A percentile compares a stretch with the other conserved stretches of the same genome.
Evolutionary conservation across 2,329 filamentous ascomycete genomes (phyloP).

Genomic region (Beauveria caledonica): DNA sequence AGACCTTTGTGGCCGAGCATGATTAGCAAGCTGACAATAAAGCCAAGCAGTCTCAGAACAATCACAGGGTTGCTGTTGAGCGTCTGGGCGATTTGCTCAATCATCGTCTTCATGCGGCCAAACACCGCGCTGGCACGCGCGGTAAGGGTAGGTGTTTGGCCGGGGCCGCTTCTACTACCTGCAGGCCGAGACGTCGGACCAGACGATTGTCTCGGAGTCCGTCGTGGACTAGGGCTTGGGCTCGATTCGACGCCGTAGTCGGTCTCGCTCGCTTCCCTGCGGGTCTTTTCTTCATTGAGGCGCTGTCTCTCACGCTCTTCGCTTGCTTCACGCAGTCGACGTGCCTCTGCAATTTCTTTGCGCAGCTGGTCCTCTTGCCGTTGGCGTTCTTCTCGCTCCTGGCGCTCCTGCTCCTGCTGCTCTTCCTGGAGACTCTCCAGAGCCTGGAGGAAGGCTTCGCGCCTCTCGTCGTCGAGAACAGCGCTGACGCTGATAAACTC

Average conservation of each 20-base stretch:
- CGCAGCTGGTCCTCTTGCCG: slow-evolving; percentile 49
- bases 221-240: slow-evolving; percentile 15
- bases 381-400: slow-evolving; percentile 50
- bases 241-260: slow-evolving; percentile 62
- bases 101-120: slow-evolving; percentile 39
- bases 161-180: slow-evolving; percentile 19
- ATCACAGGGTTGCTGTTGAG: slow-evolving; percentile 50
- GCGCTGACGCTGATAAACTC: slow-evolving; percentile 85
- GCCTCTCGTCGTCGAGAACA: slow-evolving; percentile 83
- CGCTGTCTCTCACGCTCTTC: slow-evolving; percentile 46
- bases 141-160: slow-evolving; percentile 29
- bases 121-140: slow-evolving; percentile 45
- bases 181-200: slow-evolving; percentile 19
- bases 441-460: slow-evolving; percentile 81
- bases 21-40: slow-evolving; percentile 69
- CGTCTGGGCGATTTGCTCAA: slow-evolving; percentile 42
- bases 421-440: slow-evolving; percentile 79
- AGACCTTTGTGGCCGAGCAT: slow-evolving; percentile 68
- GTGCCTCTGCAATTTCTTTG: slow-evolving; percentile 49
- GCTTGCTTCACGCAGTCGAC: slow-evolving; percentile 48
- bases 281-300: slow-evolving; percentile 44
- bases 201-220: neutral
- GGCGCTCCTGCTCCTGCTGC: slow-evolving; percentile 61
- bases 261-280: slow-evolving; percentile 48
- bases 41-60: slow-evolving; percentile 60